phyloP scores from a whole-genome alignment of 768 basidiomycete species.

The Chalciporus piperatus region DNA sequence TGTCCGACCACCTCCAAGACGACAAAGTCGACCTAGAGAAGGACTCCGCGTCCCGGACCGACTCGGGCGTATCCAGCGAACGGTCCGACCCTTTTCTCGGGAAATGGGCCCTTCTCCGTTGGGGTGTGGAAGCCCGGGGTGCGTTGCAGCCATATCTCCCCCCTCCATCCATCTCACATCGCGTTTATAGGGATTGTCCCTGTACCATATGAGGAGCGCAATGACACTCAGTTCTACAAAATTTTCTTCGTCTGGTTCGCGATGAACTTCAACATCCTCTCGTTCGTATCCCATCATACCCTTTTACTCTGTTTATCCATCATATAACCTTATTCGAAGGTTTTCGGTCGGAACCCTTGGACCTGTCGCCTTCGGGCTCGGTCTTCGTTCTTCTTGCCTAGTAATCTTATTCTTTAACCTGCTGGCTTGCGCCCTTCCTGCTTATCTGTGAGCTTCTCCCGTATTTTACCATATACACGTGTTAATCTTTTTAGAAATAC shows the following conservation, averaged over 20 bases:
- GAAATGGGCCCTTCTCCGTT: conserved; percentile 21
- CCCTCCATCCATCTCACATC: background rate
- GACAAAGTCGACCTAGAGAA: conserved; percentile 29
- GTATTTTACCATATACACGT: background rate
- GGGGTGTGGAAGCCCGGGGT: conserved; percentile 35
- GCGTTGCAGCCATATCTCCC: background rate
- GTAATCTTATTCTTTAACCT: conserved; percentile 69
- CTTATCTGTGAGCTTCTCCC: conserved; percentile 48
- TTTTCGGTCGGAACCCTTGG: conserved; percentile 71
- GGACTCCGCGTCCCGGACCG: conserved; percentile 20
- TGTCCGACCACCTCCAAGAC: conserved; percentile 22
- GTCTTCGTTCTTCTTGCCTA: conserved; percentile 60
- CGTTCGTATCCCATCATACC: conserved; percentile 30
- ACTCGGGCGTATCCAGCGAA: conserved; percentile 6
- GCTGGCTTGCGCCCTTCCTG: conserved; percentile 54
- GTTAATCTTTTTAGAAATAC: conserved; percentile 40
- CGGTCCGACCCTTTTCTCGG: conserved; percentile 2
- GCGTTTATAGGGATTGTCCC: conserved; percentile 47
- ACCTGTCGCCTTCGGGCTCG: conserved; percentile 57
- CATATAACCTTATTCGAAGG: conserved; percentile 27
- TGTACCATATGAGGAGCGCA: conserved; percentile 46
- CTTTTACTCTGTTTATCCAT: no score
- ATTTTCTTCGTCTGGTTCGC: conserved; percentile 75
- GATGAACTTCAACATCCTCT: conserved; percentile 63
- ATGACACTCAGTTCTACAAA: conserved; percentile 58